Percentiles rank a stretch among this genome's conserved stretches.
Conservation (phyloP, 495 filamentous ascomycete genomes). For the Friedmanniomyces simplex region DNA sequence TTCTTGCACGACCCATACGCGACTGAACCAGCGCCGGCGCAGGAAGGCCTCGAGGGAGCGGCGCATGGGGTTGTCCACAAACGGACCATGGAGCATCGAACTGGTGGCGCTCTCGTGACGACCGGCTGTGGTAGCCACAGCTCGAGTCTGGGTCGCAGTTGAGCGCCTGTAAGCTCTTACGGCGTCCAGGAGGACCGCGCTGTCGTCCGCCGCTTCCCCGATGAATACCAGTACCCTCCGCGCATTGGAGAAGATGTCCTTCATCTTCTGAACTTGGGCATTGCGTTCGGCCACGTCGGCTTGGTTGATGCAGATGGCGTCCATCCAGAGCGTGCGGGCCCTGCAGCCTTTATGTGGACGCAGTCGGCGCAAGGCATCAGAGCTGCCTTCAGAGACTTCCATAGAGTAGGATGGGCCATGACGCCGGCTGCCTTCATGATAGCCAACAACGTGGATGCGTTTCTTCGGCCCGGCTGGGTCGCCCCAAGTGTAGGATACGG, state of each 20-base stretch:
- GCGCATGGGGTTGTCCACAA: not conserved
- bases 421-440: not conserved
- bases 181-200: not conserved
- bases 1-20: not conserved
- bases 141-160: too few relatives aligned
- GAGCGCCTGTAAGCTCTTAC: not conserved
- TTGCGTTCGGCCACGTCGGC: slow-evolving; percentile 15
- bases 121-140: not conserved
- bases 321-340: slow-evolving; percentile 1
- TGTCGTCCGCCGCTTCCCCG: slow-evolving; percentile 3
- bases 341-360: not conserved
- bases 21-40: not conserved
- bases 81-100: not conserved
- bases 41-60: not conserved
- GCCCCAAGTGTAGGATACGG: slow-evolving; percentile 1
- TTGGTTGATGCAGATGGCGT: not conserved
- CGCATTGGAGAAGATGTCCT: slow-evolving; percentile 10
- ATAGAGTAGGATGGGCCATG: not conserved
- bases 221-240: slow-evolving; percentile 16
- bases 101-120: not conserved
- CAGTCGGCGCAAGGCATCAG: not conserved
- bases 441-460: not conserved
- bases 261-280: slow-evolving; percentile 16
- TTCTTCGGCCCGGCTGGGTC: not conserved
- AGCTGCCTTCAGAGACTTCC: not conserved